phyloP scores from a whole-genome alignment of 495 filamentous ascomycete species.

The Penicillium malachiteum region DNA sequence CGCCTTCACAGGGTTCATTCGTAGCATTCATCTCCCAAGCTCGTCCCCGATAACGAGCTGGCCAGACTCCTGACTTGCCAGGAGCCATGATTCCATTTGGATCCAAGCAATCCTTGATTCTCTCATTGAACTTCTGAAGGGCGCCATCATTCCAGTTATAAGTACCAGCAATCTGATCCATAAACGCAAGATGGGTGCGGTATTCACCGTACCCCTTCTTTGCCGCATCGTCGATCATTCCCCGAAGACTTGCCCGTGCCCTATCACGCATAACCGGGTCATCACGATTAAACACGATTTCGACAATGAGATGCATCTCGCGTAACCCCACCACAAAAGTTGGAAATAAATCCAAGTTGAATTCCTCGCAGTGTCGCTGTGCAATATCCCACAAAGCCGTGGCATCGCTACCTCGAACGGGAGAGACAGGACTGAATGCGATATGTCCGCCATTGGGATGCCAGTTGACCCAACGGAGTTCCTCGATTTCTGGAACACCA shows the following conservation, averaged over 20 bases:
- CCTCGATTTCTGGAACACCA: constrained; percentile 49
- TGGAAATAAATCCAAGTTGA: constrained; percentile 51
- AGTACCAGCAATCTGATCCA: constrained; percentile 52
- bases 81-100: constrained; percentile 59
- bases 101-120: constrained; percentile 56
- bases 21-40: constrained; percentile 13
- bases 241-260: constrained; percentile 41
- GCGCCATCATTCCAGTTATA: constrained; percentile 56
- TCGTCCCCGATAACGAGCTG: constrained; percentile 43
- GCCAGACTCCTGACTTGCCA: constrained; percentile 57
- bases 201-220: constrained; percentile 49
- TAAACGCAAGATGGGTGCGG: constrained; percentile 55
- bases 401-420: constrained; percentile 49
- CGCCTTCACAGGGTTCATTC: constrained; percentile 7
- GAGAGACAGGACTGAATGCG: constrained; percentile 54
- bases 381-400: constrained; percentile 44
- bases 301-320: constrained; percentile 55
- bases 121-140: constrained; percentile 53
- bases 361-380: constrained; percentile 33
- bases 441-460: constrained; percentile 53
- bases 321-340: constrained; percentile 53
- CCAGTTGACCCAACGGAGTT: constrained; percentile 58
- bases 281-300: constrained; percentile 55
- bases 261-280: constrained; percentile 35
- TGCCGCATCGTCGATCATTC: constrained; percentile 46